Conservation (phyloP, 176 grass and related monocot species). For the Carex scoparia region DNA sequence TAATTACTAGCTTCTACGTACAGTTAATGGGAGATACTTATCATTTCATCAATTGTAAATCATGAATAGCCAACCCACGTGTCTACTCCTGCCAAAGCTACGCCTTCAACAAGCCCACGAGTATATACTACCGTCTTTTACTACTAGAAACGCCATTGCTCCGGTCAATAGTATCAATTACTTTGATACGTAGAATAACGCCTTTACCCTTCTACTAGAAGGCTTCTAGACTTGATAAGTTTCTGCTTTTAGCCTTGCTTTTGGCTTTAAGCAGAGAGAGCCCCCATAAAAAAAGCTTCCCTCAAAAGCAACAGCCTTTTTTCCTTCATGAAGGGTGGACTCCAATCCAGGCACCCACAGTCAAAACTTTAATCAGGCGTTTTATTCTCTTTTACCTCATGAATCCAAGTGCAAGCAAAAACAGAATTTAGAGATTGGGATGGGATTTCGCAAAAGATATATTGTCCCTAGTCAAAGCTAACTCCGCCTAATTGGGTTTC, state of each 20-base stretch:
- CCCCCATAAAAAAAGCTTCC: constrained; percentile 24
- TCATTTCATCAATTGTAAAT: too few relatives aligned
- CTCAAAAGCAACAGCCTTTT: constrained; percentile 33
- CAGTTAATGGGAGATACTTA: background rate
- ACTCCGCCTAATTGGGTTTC: constrained; percentile 5
- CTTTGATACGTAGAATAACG: background rate
- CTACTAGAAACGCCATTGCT: constrained; percentile 9
- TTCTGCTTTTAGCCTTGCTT: constrained; percentile 21
- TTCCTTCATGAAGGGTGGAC: constrained; percentile 25
- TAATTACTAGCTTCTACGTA: background rate
- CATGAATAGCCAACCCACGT: background rate
- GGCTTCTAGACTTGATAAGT: constrained; percentile 28
- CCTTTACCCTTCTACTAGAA: constrained; percentile 23
- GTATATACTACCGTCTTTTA: constrained; percentile 11
- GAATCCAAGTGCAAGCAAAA: constrained; percentile 30
- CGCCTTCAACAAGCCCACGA: constrained; percentile 15
- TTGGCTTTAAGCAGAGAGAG: constrained; percentile 13
- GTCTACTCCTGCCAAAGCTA: constrained; percentile 24
- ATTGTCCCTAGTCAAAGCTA: constrained; percentile 28
- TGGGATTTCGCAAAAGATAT: constrained; percentile 31
- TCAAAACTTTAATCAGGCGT: constrained; percentile 32
- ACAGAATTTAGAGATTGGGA: constrained; percentile 29
- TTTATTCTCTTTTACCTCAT: constrained; percentile 34
- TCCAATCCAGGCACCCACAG: constrained; percentile 23
- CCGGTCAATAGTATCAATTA: constrained; percentile 7